Evolutionary conservation across 1,139 yeast genomes (phyloP), one percentile per base, ranked within the genome.

Genomic region (Kodamaea plutei): DNA sequence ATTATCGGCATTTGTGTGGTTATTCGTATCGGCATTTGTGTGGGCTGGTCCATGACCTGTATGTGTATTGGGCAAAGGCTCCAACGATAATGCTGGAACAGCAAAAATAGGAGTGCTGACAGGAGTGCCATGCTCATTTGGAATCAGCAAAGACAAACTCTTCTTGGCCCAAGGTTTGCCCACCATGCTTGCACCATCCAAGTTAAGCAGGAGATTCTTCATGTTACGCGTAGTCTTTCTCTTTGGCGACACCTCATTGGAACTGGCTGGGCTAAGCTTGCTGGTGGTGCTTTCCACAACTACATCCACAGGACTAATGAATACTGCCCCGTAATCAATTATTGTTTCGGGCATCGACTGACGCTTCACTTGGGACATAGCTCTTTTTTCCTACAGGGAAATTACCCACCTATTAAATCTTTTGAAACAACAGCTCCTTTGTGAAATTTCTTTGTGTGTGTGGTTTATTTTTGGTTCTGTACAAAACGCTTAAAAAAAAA

Each of bases 121-220:
- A 7, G 20, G 7, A 17, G 20, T 17, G 9, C 20, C 9, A 17
- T 7, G 7, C 7, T 9, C 9, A 17, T 9, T 17, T 4, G 13
- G 23, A 9, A 10, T 21, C 12, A n/a, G 13, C 12, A n/a, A 11
- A 4, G 11, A 4, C 23, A 21, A 9, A 9, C 13, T 10, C 23
- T 21, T 21, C 11, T 11, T 8, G 6, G 4, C 12, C 4, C 12
- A 9, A 9, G 13, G 13, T 11, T 9, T 21, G 11, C 23, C 14
- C 6, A 8, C 14, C 12, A 10, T 8, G 11, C 8, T 8, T 13
- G 14, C 23, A 9, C 14, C 14, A 9, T 21, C 23, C 27, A 34
- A 29, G 20, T 34, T 25, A 23, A 34, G 26, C 24, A 25, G 27
- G n/a, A 34, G 26, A 29, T 34, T 34, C 33, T 34, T 34, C 37